A percentile compares a stretch with the other conserved stretches of the same genome.
Evolutionary conservation across 495 filamentous ascomycete genomes (phyloP).

Genomic region (Glonium stellatum): DNA sequence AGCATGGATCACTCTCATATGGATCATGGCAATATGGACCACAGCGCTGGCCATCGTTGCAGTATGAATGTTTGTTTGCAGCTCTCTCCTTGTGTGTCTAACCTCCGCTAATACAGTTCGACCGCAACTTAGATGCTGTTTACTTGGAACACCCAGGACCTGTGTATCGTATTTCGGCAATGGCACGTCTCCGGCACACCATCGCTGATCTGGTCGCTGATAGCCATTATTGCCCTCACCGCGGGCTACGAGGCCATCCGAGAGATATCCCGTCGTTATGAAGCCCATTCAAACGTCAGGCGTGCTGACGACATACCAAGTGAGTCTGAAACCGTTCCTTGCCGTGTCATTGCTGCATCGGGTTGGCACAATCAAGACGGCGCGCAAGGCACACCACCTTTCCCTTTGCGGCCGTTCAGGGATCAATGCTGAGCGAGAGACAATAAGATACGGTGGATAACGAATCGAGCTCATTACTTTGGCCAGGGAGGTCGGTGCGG

Average conservation of each 20-base stretch:
- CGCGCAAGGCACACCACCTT: no score
- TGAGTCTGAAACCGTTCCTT: conserved; percentile 11
- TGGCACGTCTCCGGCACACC: conserved; percentile 75
- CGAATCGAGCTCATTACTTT: conserved; percentile 64
- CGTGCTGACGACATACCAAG: conserved; percentile 21
- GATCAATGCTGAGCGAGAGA: conserved; percentile 12
- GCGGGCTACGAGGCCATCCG: conserved; percentile 89
- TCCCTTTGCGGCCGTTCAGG: background rate
- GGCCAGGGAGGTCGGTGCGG: conserved; percentile 50
- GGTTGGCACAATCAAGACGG: background rate
- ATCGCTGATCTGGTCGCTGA: conserved; percentile 70
- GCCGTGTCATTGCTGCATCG: background rate
- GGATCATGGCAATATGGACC: conserved; percentile 49
- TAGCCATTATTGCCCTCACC: conserved; percentile 71
- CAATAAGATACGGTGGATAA: conserved; percentile 1
- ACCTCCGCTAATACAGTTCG: background rate
- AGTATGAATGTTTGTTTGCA: conserved; percentile 65
- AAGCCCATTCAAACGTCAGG: conserved; percentile 34
- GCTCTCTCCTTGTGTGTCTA: background rate
- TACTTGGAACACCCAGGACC: conserved; percentile 84
- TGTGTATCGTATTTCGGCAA: conserved; percentile 89
- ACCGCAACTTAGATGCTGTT: conserved; percentile 72
- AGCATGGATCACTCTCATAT: conserved; percentile 28
- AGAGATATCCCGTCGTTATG: conserved; percentile 67
- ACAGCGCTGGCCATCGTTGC: conserved; percentile 44